phyloP scores from a whole-genome alignment of 2,329 filamentous ascomycete genomes.

The Beauveria caledonica region DNA sequence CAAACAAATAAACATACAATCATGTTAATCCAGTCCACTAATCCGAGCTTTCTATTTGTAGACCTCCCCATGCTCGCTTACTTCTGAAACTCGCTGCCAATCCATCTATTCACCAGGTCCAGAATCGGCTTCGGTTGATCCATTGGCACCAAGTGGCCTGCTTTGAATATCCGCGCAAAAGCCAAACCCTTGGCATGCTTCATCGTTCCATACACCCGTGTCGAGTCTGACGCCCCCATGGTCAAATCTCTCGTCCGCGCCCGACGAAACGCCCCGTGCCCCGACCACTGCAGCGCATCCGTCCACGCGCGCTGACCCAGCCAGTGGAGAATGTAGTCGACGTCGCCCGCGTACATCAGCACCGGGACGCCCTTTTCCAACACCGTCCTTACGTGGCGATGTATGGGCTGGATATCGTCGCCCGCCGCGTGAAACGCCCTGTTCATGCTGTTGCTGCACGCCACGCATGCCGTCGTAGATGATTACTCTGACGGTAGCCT shows the following conservation, averaged over 20 bases:
- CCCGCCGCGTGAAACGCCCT: slow-evolving; percentile 95
- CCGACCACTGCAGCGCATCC: slow-evolving; percentile 85
- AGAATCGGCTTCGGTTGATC: slow-evolving; percentile 86
- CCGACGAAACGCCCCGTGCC: slow-evolving; percentile 70
- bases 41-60: neutral
- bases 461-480: neutral
- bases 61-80: neutral
- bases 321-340: slow-evolving; percentile 95
- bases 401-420: slow-evolving; percentile 98
- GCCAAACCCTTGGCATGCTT: slow-evolving; percentile 91
- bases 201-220: slow-evolving; percentile 58
- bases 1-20: neutral
- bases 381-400: slow-evolving; percentile 76
- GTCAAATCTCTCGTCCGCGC: slow-evolving; percentile 60
- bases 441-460: slow-evolving; percentile 98
- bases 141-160: slow-evolving; percentile 95
- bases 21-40: neutral
- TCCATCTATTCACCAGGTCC: slow-evolving; percentile 93
- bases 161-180: slow-evolving; percentile 81
- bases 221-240: slow-evolving; percentile 19
- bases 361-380: slow-evolving; percentile 80
- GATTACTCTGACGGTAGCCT: neutral
- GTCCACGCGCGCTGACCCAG: slow-evolving; percentile 96
- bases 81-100: slow-evolving; percentile 66
- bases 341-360: slow-evolving; percentile 85